phyloP scores from a whole-genome alignment of 306 rosid genomes.

The Prunus salicina region DNA sequence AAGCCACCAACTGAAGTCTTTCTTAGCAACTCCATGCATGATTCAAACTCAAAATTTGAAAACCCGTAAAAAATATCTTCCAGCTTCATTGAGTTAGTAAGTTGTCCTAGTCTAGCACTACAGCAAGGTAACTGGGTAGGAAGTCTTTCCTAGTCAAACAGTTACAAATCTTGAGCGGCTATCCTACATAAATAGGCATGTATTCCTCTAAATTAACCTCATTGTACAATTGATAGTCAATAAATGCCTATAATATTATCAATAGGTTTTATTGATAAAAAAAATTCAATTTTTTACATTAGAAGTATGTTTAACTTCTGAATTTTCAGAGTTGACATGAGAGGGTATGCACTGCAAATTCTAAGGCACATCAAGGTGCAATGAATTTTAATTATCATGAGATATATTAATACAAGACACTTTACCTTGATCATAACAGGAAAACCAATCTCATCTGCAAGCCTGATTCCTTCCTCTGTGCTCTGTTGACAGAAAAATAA shows the following conservation, averaged over 20 bases:
- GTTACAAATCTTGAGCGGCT: background rate
- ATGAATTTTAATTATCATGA: background rate
- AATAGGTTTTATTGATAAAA: background rate
- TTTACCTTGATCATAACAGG: slow-evolving; percentile 98
- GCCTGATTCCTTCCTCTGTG: slow-evolving; percentile 85
- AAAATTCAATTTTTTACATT: background rate
- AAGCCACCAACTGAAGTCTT: background rate
- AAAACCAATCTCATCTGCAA: slow-evolving; percentile 88
- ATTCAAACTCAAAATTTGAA: background rate
- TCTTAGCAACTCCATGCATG: background rate
- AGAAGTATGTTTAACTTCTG: background rate
- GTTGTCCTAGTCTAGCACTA: background rate
- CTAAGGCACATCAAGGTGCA: background rate
- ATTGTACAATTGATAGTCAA: background rate
- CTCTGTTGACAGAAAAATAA: slow-evolving; percentile 39
- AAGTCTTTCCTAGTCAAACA: background rate
- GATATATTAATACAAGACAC: slow-evolving; percentile 5
- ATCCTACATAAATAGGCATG: slow-evolving; percentile 1
- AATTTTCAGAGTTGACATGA: background rate
- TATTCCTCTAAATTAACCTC: background rate
- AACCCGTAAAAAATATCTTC: background rate
- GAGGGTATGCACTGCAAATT: background rate
- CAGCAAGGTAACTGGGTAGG: background rate
- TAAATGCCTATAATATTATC: background rate
- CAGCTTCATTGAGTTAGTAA: slow-evolving; percentile 1